A percentile compares a stretch with the other conserved stretches of the same genome.
Conservation (phyloP, 495 filamentous ascomycete species). For the Lepraria neglecta region DNA sequence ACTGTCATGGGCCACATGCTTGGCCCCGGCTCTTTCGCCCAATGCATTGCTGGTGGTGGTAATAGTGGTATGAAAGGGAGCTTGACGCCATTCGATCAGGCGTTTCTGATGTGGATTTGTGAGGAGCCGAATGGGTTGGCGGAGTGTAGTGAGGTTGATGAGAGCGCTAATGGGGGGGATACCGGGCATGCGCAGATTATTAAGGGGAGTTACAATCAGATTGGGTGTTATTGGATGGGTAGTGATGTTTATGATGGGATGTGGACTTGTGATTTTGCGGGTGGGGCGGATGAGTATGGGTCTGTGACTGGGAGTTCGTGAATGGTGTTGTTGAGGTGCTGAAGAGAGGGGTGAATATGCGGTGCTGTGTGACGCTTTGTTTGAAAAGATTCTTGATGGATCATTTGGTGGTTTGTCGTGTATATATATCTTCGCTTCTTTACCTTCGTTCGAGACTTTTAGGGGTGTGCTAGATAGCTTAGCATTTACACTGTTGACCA, state of each 20-base stretch:
- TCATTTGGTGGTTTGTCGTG: too few relatives aligned
- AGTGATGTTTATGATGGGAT: background rate
- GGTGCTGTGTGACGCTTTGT: too few relatives aligned
- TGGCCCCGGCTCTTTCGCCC: slow-evolving; percentile 4
- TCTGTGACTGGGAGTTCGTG: too few relatives aligned
- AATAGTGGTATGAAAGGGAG: background rate
- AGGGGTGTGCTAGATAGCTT: too few relatives aligned
- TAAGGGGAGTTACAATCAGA: background rate
- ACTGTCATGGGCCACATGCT: slow-evolving; percentile 11
- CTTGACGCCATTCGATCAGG: background rate
- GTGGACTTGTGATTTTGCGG: slow-evolving; percentile 12
- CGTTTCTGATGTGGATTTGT: slow-evolving; percentile 18
- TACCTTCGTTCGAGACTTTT: too few relatives aligned
- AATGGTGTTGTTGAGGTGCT: too few relatives aligned
- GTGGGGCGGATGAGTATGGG: background rate
- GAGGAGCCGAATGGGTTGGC: slow-evolving; percentile 10
- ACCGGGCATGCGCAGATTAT: slow-evolving; percentile 21
- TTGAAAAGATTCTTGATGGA: too few relatives aligned
- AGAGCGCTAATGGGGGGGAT: background rate
- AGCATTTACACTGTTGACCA: too few relatives aligned
- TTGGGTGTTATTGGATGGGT: slow-evolving; percentile 15
- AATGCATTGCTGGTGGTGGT: slow-evolving; percentile 11
- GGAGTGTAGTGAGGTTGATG: background rate
- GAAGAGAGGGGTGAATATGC: too few relatives aligned
- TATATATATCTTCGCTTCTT: too few relatives aligned